phyloP scores from a whole-genome alignment of 2,329 filamentous ascomycete genomes.

The Aspergillus hortae region DNA sequence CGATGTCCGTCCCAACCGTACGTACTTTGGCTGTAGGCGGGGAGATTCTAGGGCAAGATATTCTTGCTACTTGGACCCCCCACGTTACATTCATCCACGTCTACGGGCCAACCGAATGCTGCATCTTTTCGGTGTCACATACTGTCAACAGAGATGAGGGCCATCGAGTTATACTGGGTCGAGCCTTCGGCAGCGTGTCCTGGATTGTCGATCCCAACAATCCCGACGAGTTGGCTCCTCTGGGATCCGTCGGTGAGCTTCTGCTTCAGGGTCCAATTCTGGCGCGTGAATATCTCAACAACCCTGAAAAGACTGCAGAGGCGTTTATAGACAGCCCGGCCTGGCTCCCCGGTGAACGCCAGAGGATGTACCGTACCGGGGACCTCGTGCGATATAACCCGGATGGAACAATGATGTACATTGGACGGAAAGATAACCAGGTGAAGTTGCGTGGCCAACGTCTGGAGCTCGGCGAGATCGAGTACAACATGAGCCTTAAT shows the following conservation, averaged over 20 bases:
- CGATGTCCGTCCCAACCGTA: not conserved
- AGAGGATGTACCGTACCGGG: not conserved
- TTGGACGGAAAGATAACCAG: not conserved
- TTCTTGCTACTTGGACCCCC: not conserved
- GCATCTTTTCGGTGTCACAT: not conserved
- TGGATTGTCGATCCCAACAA: not conserved
- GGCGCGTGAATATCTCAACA: not conserved
- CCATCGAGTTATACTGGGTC: not conserved
- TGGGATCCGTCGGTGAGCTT: not conserved
- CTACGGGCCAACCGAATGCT: not conserved
- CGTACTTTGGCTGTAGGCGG: not conserved
- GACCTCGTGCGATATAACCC: not conserved
- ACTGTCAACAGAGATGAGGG: not conserved
- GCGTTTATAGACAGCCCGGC: not conserved
- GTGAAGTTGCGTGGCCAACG: not conserved
- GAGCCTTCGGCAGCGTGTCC: not conserved
- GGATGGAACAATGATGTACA: not conserved
- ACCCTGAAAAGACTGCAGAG: not conserved
- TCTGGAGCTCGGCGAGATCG: not conserved
- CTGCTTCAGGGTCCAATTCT: not conserved
- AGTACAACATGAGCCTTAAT: not conserved
- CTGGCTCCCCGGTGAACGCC: constrained; percentile 9
- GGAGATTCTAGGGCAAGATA: not conserved
- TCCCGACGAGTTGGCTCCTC: not conserved
- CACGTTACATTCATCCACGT: not conserved